Percentiles rank a stretch among this genome's conserved stretches.
Conservation (phyloP, 371 early-diverging fungal species). For the Rhizopus sp. region DNA sequence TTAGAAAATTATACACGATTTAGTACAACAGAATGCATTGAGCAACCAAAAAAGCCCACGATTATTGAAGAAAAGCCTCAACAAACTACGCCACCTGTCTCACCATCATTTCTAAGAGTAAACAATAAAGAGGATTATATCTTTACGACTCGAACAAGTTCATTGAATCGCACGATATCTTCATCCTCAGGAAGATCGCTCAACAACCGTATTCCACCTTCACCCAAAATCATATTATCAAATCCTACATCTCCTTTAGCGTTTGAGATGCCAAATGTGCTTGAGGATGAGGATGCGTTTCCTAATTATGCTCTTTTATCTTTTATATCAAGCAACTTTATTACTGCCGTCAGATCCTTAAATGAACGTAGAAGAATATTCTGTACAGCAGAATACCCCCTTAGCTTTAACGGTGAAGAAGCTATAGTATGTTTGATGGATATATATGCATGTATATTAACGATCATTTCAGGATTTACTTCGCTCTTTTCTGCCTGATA, state of each 20-base stretch:
- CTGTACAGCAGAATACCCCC: constrained; percentile 43
- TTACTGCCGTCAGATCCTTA: constrained; percentile 25
- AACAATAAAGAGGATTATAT: constrained; percentile 18
- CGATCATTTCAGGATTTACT: constrained; percentile 31
- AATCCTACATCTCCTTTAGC: constrained; percentile 28
- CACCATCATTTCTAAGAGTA: constrained; percentile 23
- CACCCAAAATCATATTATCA: constrained; percentile 14
- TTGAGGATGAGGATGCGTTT: constrained; percentile 3
- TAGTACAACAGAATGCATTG: neutral
- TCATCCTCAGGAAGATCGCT: constrained; percentile 20
- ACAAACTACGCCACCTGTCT: constrained; percentile 19
- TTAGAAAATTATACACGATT: constrained; percentile 25
- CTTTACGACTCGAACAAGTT: constrained; percentile 37
- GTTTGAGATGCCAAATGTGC: constrained; percentile 5
- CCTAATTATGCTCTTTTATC: constrained; percentile 43
- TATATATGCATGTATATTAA: neutral
- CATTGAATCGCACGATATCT: constrained; percentile 26
- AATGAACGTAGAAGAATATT: constrained; percentile 37
- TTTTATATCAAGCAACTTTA: constrained; percentile 27
- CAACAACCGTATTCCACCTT: constrained; percentile 2
- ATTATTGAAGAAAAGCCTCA: constrained; percentile 1
- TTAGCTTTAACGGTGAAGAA: constrained; percentile 49
- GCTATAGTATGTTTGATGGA: constrained; percentile 31
- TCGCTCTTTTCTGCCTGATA: constrained; percentile 29
- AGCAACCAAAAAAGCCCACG: neutral